These are phyloP conservation scores for Plasmodium vivax DNA, from an alignment of 169 alveolate genomes.

Conservation along the genomic window DNA sequence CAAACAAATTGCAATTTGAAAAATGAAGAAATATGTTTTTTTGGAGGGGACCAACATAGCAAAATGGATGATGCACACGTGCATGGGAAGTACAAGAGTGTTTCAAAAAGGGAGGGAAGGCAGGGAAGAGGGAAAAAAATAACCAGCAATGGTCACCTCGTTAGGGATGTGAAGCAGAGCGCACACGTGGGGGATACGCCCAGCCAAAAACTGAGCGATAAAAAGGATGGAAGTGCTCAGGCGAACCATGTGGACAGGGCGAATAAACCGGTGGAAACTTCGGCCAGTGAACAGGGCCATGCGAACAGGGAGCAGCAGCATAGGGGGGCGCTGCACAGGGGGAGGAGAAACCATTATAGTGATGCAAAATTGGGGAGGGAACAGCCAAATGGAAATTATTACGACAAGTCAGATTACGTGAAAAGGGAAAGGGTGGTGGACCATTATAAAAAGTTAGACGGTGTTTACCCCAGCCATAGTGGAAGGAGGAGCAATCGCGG, in stretches of 20 bases:
- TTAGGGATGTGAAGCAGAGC: background rate
- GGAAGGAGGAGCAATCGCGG: background rate
- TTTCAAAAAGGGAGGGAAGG: background rate
- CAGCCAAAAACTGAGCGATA: background rate
- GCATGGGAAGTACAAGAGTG: background rate
- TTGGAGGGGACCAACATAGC: background rate
- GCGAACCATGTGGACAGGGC: background rate
- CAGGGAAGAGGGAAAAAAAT: background rate
- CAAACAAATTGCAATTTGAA: background rate
- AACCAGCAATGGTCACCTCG: background rate
- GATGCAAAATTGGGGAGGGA: background rate
- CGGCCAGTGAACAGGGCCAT: background rate
- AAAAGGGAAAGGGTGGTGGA: background rate
- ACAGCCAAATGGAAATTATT: background rate
- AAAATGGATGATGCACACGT: background rate
- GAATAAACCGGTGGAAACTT: too few relatives aligned
- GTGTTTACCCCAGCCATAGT: background rate
- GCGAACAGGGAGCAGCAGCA: background rate
- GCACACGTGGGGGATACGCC: background rate
- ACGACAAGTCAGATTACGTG: background rate
- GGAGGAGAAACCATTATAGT: background rate
- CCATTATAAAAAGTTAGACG: background rate
- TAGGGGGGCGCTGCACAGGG: background rate
- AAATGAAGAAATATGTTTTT: slow-evolving; percentile 5
- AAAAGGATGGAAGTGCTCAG: background rate